Evolutionary conservation across 2,329 filamentous ascomycete species (phyloP), one percentile per base, ranked within the genome.

Genomic region (Paecilomyces variotii): DNA sequence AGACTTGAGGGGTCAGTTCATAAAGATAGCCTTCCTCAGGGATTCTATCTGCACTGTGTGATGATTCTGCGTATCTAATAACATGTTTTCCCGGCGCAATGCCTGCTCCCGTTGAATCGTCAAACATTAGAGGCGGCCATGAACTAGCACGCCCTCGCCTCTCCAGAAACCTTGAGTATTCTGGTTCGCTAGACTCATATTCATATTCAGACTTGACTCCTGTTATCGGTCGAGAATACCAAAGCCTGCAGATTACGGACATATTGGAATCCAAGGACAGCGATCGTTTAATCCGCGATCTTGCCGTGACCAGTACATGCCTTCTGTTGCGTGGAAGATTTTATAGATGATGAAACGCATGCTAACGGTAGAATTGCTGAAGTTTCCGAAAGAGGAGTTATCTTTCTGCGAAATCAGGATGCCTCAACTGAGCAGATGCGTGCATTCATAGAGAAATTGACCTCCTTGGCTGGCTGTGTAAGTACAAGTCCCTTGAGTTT

Each of bases 281-380:
- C 0, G 84, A 88, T 59, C 81, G 84, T 53, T 74, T 87, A n/a
- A 69, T 88, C 28, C 79, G 82, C 0, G 86, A 89, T 63, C 74
- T 89, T 0, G 86, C 85, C 35, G 84, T 88, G 60, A 87, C 83
- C 0, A 81, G 84, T 87, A 72, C 14, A 24, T 57, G 19, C 12
- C 27, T 11, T 32, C 30, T 28, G 19, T 19, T 19, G 19, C 19
- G 19, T 19, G 1, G 19, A 19, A 19, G 1, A 3, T 26, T 26
- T 32, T 3, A 55, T 39, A 19, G 19, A 19, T 19, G 19, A 19
- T 19, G 19, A 19, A 19, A 19, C 19, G 19, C 19, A 19, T 19
- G 28, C 27, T 50, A n/a, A 54, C 39, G 7, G 24, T 39, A 14
- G 14, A 5, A 49, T 34, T 56, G 30, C 50, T 32, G 11, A 24